Conservation (phyloP, 148 eudicot species). For the Pouteria glomerata region DNA sequence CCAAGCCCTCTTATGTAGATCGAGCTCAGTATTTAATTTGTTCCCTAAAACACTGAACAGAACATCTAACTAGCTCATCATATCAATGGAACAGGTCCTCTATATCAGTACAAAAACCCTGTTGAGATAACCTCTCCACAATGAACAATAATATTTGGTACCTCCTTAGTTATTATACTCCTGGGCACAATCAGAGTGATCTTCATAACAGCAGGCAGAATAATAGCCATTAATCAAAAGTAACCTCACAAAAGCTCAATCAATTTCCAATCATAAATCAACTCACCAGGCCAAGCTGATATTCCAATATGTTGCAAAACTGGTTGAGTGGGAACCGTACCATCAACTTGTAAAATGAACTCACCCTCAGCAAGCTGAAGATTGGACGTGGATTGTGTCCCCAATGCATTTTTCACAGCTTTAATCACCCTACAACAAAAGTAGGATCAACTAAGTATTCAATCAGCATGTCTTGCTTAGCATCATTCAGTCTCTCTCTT, state of each 20-base stretch:
- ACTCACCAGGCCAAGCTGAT: slow-evolving; percentile 89
- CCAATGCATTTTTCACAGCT: slow-evolving; percentile 43
- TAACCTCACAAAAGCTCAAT: neutral
- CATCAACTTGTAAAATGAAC: slow-evolving; percentile 70
- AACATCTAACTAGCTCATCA: neutral
- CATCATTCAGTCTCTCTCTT: neutral
- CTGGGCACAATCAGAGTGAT: neutral
- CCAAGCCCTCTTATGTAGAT: neutral
- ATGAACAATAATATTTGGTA: neutral
- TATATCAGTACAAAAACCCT: neutral
- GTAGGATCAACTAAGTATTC: neutral
- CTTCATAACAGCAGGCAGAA: neutral
- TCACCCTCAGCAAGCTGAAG: slow-evolving; percentile 65
- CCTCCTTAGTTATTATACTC: neutral
- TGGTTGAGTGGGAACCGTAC: slow-evolving; percentile 73
- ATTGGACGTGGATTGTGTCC: slow-evolving; percentile 37
- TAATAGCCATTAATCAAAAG: neutral
- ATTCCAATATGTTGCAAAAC: slow-evolving; percentile 78
- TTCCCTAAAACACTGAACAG: neutral
- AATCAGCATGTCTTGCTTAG: neutral
- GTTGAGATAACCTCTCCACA: no score
- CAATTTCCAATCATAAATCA: neutral
- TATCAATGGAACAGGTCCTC: neutral
- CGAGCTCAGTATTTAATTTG: neutral
- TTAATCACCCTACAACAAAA: slow-evolving; percentile 58